These are phyloP conservation scores for Ogataea methylovora DNA, from an alignment of 805 yeast genomes.

Conservation along the genomic window DNA sequence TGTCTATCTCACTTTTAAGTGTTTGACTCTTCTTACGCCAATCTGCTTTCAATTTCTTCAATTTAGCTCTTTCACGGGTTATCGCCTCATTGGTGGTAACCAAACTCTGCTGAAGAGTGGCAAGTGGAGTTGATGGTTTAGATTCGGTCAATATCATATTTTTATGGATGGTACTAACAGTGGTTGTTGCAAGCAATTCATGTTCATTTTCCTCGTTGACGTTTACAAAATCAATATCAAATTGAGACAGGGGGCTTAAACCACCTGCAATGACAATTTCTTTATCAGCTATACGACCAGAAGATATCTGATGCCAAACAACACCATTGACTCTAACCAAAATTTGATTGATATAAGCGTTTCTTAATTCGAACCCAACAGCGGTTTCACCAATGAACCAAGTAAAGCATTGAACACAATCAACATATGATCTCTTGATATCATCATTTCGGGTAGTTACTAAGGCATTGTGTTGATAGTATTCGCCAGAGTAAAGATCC, in stretches of 20 bases:
- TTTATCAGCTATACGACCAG: conserved; percentile 38
- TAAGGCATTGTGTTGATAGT: conserved; percentile 27
- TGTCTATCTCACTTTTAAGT: conserved; percentile 50
- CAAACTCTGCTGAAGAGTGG: conserved; percentile 58
- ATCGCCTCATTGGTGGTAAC: conserved; percentile 56
- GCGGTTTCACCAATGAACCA: conserved; percentile 46
- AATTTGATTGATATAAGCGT: conserved; percentile 33
- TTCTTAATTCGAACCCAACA: conserved; percentile 42
- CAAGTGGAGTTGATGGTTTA: conserved; percentile 41
- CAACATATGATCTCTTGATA: conserved; percentile 15
- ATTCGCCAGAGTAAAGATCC: conserved; percentile 36
- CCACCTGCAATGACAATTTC: conserved; percentile 57
- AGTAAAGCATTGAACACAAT: conserved; percentile 30
- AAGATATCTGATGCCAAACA: conserved; percentile 59
- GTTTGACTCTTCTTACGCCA: conserved; percentile 44
- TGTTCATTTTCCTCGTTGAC: conserved; percentile 22
- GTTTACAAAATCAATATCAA: conserved; percentile 44
- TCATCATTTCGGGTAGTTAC: conserved; percentile 27
- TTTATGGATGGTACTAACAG: conserved; percentile 27
- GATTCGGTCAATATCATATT: conserved; percentile 25
- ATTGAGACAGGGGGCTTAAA: conserved; percentile 55
- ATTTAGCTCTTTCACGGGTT: conserved; percentile 46
- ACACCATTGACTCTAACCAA: conserved; percentile 55
- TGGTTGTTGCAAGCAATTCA: conserved; percentile 22
- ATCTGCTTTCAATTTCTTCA: conserved; percentile 53